Percentiles rank a stretch among this genome's conserved stretches.
phyloP scores from a whole-genome alignment of 352 stramenopile genomes.

The Pilasporangium apinafurcum region DNA sequence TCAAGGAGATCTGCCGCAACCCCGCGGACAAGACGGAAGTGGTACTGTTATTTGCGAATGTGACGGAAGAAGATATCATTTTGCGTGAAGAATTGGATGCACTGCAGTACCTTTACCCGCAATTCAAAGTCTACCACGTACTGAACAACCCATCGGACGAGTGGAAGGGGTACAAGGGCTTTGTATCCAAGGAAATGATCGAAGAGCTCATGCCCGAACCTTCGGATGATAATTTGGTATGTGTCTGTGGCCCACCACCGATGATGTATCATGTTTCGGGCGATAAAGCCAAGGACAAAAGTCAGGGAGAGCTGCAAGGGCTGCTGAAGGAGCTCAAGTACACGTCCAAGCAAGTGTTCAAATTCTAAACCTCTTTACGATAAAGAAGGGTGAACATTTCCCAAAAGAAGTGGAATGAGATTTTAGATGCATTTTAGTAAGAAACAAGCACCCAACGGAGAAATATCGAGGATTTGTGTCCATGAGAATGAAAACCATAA shows the following conservation, averaged over 20 bases:
- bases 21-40: constrained; percentile 80
- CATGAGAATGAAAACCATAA: not conserved
- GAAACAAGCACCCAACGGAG: not conserved
- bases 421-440: not conserved
- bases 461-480: constrained; percentile 1
- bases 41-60: constrained; percentile 81
- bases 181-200: constrained; percentile 82
- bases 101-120: constrained; percentile 74
- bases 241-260: constrained; percentile 83
- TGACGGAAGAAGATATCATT: constrained; percentile 86
- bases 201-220: constrained; percentile 73
- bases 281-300: constrained; percentile 81
- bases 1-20: constrained; percentile 81
- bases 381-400: not conserved
- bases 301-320: constrained; percentile 79
- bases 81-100: constrained; percentile 82
- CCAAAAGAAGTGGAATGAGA: constrained; percentile 5
- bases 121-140: constrained; percentile 71
- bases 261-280: constrained; percentile 90
- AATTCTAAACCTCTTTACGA: constrained; percentile 44
- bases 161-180: constrained; percentile 69
- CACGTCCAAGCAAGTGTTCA: constrained; percentile 75
- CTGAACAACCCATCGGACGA: constrained; percentile 57
- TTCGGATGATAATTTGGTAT: constrained; percentile 76
- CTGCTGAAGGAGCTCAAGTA: constrained; percentile 83